Base-by-base conservation (phyloP, 805 yeast genomes). In the Diddensiella santjacobensis region DNA sequence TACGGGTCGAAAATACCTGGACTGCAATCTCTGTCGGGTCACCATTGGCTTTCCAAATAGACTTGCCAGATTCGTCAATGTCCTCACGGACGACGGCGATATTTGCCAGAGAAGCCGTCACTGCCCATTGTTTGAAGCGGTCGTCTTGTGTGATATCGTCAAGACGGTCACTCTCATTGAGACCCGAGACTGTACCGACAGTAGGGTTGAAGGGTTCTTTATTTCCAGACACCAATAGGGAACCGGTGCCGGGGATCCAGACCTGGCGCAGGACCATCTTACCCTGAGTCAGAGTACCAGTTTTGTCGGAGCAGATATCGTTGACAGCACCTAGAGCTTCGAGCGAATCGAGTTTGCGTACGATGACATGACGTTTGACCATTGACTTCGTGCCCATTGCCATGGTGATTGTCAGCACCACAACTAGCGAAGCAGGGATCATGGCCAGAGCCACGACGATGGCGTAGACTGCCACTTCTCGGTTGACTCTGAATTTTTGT, bases 11-110 rank as follows among this genome's bases (percentile, higher is more conserved):
- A 60, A 84, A 85, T 0, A 87, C 91, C 60, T 86, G 91, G 52
- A 87, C 83, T 2, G 96, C 95, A 59, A 84, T 81, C 68, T 87
- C 96, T 2, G 96, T 87, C 37, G 96, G 91, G 62, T 87, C 96
- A 51, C 96, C 96, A 61, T 81, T 83, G 6, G 88, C 89, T 57
- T 77, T 78, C 95, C 95, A 87, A 6, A 63, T 66, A 3, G 58
- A 62, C 13, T 65, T 52, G 13, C 73, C 77, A 8, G 47, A 38
- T 17, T 67, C 65, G 15, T 70, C 72, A 19, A 65, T 67, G n/a
- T 62, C 66, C 50, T 74, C 68, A 52, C 73, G 76, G 2, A 87
- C 80, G 8, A 73, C 72, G 2, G 96, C 91, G 58, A 87, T 80
- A 58, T 87, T 88, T 30, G 95, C 95, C 53, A 88, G 67, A 1